Evolutionary conservation across 768 basidiomycete species (phyloP), one percentile per base, ranked within the genome.

Genomic region (Pleurotus sapidus): DNA sequence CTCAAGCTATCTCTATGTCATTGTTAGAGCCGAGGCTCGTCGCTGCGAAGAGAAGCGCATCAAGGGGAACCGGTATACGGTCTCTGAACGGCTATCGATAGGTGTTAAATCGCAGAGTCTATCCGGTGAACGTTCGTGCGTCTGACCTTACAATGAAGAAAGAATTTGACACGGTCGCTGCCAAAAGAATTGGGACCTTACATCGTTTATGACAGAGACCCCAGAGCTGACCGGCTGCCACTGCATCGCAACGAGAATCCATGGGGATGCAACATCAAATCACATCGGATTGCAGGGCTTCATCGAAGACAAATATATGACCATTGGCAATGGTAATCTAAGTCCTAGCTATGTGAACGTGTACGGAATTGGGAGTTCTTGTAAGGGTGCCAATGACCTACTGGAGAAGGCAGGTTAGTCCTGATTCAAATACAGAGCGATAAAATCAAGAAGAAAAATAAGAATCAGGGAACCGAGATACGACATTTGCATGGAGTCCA

Each of bases 381-480:
- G 30, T 7, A 34, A 34, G 30, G 30, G 11, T 11, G 30, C 30
- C 30, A 9, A 11, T 8, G 30, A 34, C 9, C 30, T 34, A 11
- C 30, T 20, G 20, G 20, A 34, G 30, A 34, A 34, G 30, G 30
- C 8, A 11, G n/a, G 42, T 23, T 23, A 45, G 42, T 45, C 14
- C 42, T 45, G 42, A 17, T 17, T 45, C 30, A 34, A 45, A 45
- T 15, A 14, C 20, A 45, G 14, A 17, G 42, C n/a, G n/a, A 12
- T 45, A 45, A 8, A 9, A 45, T 45, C 42, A 17, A n/a, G 42
- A n/a, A 18, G 51, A 42, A n/a, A 34, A 61, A 64, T 57, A 63
- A 64, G 61, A 56, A 72, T 81, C 80, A 81, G 79, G 78, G 79
- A 80, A 79, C 80, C 80, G 77, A 70, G 74, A 71, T 62, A 76